These are phyloP conservation scores for Kewa caespitosa DNA, from an alignment of 179 eudicot species.

Conservation along the genomic window DNA sequence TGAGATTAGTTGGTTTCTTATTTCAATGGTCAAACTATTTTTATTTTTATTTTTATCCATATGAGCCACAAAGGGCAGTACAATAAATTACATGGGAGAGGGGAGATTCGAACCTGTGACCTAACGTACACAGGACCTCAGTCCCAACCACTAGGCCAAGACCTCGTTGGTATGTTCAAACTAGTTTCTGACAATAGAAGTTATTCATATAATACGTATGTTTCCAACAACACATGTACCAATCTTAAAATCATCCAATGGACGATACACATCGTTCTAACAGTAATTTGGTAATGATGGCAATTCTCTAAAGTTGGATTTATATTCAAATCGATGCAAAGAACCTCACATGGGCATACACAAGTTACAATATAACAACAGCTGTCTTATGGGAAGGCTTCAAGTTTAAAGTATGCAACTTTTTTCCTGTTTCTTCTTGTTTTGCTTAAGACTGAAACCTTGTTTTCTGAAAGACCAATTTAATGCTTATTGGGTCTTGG, in stretches of 20 bases:
- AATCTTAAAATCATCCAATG: background rate
- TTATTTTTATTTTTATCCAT: too few species aligned
- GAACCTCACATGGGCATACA: conserved; percentile 30
- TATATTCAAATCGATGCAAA: conserved; percentile 5
- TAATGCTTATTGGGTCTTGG: conserved; percentile 4
- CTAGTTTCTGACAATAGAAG: too few species aligned
- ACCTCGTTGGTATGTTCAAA: too few species aligned
- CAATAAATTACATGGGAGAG: too few species aligned
- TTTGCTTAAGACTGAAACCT: conserved; percentile 18
- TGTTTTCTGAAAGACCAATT: conserved; percentile 17
- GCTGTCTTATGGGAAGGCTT: conserved; percentile 23
- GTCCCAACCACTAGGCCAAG: too few species aligned
- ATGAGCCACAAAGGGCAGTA: too few species aligned
- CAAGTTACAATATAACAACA: conserved; percentile 31
- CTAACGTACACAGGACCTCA: too few species aligned
- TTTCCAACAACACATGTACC: too few species aligned
- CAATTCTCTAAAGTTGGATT: conserved; percentile 10
- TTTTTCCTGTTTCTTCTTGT: conserved; percentile 6
- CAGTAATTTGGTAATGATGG: background rate
- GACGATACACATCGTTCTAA: background rate
- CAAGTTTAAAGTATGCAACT: conserved; percentile 15
- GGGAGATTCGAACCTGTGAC: too few species aligned
- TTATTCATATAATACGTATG: too few species aligned
- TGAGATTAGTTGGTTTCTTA: too few species aligned
- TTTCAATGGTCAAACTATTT: too few species aligned